phyloP scores from a whole-genome alignment of 768 basidiomycete species.

The Tephrocybe sp. region DNA sequence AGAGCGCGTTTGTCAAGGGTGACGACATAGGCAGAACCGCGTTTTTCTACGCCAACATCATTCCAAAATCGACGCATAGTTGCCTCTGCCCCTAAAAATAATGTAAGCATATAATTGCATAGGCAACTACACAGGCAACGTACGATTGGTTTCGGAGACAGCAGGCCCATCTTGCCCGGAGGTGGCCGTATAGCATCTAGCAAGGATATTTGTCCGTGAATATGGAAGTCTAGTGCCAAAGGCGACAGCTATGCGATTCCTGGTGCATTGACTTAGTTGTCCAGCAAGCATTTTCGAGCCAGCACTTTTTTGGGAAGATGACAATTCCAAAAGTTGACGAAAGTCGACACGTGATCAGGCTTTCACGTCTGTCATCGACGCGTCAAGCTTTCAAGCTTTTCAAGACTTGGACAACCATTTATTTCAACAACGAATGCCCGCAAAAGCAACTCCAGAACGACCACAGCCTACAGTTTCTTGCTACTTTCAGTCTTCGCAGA shows the following conservation, averaged over 20 bases:
- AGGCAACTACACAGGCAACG: conserved; percentile 14
- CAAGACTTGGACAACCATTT: too few relatives aligned
- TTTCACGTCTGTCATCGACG: conserved; percentile 2
- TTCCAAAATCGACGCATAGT: conserved; percentile 95
- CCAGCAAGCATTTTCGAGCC: conserved; percentile 15
- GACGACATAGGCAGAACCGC: conserved; percentile 50
- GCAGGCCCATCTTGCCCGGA: conserved; percentile 39
- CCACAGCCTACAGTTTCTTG: conserved; percentile 37
- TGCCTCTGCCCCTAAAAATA: conserved; percentile 70
- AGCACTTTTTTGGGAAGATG: too few relatives aligned
- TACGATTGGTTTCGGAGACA: conserved; percentile 66
- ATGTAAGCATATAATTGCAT: background rate
- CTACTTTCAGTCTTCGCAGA: conserved; percentile 29
- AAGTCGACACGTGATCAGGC: conserved; percentile 20
- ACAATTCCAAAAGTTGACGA: conserved; percentile 12
- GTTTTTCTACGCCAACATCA: conserved; percentile 71
- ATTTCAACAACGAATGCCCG: too few relatives aligned
- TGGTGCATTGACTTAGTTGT: conserved; percentile 18
- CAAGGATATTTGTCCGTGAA: background rate
- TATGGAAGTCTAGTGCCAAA: conserved; percentile 7
- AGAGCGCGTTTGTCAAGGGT: conserved; percentile 82
- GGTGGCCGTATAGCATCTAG: conserved; percentile 24
- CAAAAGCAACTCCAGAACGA: conserved; percentile 5
- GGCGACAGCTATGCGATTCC: conserved; percentile 7
- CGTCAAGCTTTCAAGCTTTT: too few relatives aligned